Evolutionary conservation across 805 yeast genomes (phyloP).

Genomic region (Pichia gijzeniarum): DNA sequence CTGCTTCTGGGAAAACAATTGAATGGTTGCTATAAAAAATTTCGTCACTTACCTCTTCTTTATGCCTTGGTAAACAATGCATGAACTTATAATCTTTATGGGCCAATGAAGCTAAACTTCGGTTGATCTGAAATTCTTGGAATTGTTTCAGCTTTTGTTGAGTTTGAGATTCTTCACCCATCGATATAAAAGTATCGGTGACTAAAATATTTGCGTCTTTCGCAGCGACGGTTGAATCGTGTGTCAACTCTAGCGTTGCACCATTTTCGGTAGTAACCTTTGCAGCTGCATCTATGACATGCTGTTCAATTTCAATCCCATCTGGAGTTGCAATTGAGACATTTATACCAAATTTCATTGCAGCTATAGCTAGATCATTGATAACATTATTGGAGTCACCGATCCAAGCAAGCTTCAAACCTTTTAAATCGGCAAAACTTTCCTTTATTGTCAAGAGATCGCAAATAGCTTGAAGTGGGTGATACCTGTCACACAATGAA

Average conservation of each 20-base stretch:
- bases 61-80: constrained; percentile 97
- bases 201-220: constrained; percentile 74
- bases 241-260: constrained; percentile 49
- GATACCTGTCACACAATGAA: constrained; percentile 86
- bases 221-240: constrained; percentile 73
- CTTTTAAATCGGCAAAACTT: constrained; percentile 50
- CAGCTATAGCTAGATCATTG: constrained; percentile 86
- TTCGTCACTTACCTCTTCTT: constrained; percentile 90
- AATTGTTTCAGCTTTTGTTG: constrained; percentile 69
- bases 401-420: constrained; percentile 84
- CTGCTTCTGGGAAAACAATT: constrained; percentile 91
- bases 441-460: constrained; percentile 86
- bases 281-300: constrained; percentile 48
- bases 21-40: constrained; percentile 82
- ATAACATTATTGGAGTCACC: constrained; percentile 97
- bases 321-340: constrained; percentile 81
- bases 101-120: constrained; percentile 55
- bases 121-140: constrained; percentile 77
- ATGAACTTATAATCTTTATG: constrained; percentile 80
- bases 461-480: constrained; percentile 93
- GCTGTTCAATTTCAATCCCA: constrained; percentile 56
- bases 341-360: constrained; percentile 74
- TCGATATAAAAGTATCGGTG: constrained; percentile 95
- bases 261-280: constrained; percentile 46
- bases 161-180: constrained; percentile 92